These are phyloP conservation scores for Peronospora belbahrii DNA, from an alignment of 352 stramenopile species.

Conservation along the genomic window DNA sequence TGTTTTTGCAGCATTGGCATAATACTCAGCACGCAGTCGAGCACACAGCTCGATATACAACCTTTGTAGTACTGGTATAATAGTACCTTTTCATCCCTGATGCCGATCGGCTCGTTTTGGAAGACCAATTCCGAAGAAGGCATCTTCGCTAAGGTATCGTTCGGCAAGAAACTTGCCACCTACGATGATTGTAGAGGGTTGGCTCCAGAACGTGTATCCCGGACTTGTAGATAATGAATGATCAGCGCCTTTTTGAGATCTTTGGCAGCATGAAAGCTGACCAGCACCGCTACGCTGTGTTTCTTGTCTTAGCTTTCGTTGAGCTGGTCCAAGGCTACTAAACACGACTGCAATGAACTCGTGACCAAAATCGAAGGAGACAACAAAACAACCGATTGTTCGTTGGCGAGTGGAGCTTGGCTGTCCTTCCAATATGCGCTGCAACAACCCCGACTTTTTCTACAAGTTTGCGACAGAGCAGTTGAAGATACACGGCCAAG, in stretches of 20 bases:
- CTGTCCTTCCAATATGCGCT: conserved; percentile 41
- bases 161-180: too few relatives aligned
- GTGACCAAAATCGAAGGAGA: conserved; percentile 31
- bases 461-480: conserved; percentile 42
- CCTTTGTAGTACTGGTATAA: conserved; percentile 72
- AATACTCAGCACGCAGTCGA: conserved; percentile 51
- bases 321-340: too few relatives aligned
- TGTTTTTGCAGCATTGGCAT: conserved; percentile 57
- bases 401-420: conserved; percentile 54
- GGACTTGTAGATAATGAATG: too few relatives aligned
- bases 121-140: conserved; percentile 71
- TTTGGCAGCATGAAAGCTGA: conserved; percentile 41
- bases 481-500: conserved; percentile 43
- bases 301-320: too few relatives aligned
- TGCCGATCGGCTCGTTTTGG: conserved; percentile 55
- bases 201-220: too few relatives aligned
- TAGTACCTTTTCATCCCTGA: conserved; percentile 37
- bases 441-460: conserved; percentile 29
- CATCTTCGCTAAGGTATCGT: too few relatives aligned
- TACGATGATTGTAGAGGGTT: too few relatives aligned
- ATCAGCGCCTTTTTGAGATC: too few relatives aligned
- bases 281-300: conserved; percentile 72
- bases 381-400: conserved; percentile 36
- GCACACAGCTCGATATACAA: conserved; percentile 56
- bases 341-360: conserved; percentile 24